phyloP scores from a whole-genome alignment of 176 grass and related monocot genomes.

The Bothriochloa decipiens region DNA sequence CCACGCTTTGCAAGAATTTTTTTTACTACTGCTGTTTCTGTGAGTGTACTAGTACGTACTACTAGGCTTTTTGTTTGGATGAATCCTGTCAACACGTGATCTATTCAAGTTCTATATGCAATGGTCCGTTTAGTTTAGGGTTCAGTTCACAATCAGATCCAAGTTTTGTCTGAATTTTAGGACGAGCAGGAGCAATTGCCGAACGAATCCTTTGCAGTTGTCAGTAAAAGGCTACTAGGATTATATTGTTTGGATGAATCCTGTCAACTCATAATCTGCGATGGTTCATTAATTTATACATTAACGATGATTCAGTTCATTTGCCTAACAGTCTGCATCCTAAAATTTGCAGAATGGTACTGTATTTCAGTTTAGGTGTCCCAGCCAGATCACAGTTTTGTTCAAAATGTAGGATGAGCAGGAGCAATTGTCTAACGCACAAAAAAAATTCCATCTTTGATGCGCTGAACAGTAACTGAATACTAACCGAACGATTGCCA shows the following conservation, averaged over 20 bases:
- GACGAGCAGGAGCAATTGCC: no score
- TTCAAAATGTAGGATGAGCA: neutral
- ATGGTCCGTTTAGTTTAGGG: no score
- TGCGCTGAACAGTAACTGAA: neutral
- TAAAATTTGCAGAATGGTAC: neutral
- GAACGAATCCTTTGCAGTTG: no score
- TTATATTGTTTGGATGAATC: neutral
- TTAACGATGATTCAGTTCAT: neutral
- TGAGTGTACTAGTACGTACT: neutral
- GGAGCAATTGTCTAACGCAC: neutral
- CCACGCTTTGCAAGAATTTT: conserved; percentile 8
- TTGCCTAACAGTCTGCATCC: neutral
- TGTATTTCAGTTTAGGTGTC: neutral
- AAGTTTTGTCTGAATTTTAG: no score
- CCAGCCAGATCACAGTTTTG: neutral
- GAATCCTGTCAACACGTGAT: no score
- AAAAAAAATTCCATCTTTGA: conserved; percentile 6
- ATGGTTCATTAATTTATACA: no score
- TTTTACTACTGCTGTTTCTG: neutral
- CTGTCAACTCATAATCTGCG: neutral
- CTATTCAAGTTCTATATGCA: no score
- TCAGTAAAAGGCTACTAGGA: neutral
- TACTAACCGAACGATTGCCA: neutral
- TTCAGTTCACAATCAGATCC: no score
- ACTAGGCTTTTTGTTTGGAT: no score